Conservation (phyloP, 306 rosid species). For the Luffa aegyptiaca region DNA sequence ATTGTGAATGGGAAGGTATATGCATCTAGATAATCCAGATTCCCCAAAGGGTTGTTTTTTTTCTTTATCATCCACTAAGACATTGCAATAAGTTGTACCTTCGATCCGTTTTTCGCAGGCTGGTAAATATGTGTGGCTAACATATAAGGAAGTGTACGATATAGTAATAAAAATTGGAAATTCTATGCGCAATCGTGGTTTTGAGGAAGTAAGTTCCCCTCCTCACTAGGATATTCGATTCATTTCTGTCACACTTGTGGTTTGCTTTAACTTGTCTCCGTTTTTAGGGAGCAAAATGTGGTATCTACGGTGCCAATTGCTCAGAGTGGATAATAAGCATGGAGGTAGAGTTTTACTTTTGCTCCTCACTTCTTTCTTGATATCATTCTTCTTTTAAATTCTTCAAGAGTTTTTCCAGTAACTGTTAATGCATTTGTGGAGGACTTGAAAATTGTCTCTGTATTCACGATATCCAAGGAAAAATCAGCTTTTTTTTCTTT, state of each 20-base stretch:
- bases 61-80: background rate
- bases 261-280: background rate
- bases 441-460: background rate
- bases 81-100: conserved; percentile 14
- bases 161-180: conserved; percentile 67
- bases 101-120: conserved; percentile 29
- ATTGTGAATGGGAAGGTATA: conserved; percentile 62
- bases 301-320: conserved; percentile 77
- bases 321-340: conserved; percentile 93
- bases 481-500: background rate
- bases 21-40: background rate
- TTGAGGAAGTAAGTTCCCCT: conserved; percentile 41
- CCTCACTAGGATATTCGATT: background rate
- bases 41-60: background rate
- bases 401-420: background rate
- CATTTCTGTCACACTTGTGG: background rate
- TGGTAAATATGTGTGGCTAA: conserved; percentile 71
- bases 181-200: conserved; percentile 61
- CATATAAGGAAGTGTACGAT: conserved; percentile 65
- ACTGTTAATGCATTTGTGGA: background rate
- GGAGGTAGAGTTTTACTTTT: conserved; percentile 47
- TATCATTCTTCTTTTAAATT: background rate
- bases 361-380: background rate
- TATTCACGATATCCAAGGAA: background rate
- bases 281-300: conserved; percentile 77